These are phyloP conservation scores for Xylaria intraflava DNA, from an alignment of 495 filamentous ascomycete species.

Conservation along the genomic window DNA sequence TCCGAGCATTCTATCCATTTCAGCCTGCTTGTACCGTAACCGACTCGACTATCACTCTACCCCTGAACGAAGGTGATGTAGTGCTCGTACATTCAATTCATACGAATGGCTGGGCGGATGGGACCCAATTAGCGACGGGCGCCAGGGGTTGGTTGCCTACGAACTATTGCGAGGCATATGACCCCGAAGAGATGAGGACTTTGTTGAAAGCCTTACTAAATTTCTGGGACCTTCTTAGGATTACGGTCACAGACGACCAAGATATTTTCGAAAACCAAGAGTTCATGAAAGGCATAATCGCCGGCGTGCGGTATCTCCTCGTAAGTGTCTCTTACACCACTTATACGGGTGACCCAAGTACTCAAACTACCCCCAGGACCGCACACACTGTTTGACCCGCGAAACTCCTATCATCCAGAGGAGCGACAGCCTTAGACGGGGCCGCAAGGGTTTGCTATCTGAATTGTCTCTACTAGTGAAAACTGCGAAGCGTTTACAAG, in stretches of 20 bases:
- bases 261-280: constrained; percentile 78
- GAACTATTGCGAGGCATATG: constrained; percentile 95
- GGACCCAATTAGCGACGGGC: constrained; percentile 83
- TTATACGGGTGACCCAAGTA: not conserved
- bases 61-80: constrained; percentile 83
- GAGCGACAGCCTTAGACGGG: constrained; percentile 68
- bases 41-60: constrained; percentile 78
- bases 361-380: constrained; percentile 54
- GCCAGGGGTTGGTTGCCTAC: constrained; percentile 95
- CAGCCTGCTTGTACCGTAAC: constrained; percentile 61
- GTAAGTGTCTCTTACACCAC: constrained; percentile 47
- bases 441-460: constrained; percentile 77
- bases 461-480: constrained; percentile 88
- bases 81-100: constrained; percentile 95
- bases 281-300: constrained; percentile 86
- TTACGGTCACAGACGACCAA: constrained; percentile 55
- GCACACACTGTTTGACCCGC: constrained; percentile 76
- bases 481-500: constrained; percentile 74
- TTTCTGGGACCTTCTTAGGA: constrained; percentile 84
- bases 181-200: constrained; percentile 74
- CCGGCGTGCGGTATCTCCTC: constrained; percentile 82
- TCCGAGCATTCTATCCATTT: constrained; percentile 94
- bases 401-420: constrained; percentile 67
- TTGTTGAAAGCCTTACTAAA: constrained; percentile 81
- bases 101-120: constrained; percentile 98